These are phyloP conservation scores for Basipetospora chlamydospora DNA, from an alignment of 2,329 filamentous ascomycete genomes.

Conservation along the genomic window DNA sequence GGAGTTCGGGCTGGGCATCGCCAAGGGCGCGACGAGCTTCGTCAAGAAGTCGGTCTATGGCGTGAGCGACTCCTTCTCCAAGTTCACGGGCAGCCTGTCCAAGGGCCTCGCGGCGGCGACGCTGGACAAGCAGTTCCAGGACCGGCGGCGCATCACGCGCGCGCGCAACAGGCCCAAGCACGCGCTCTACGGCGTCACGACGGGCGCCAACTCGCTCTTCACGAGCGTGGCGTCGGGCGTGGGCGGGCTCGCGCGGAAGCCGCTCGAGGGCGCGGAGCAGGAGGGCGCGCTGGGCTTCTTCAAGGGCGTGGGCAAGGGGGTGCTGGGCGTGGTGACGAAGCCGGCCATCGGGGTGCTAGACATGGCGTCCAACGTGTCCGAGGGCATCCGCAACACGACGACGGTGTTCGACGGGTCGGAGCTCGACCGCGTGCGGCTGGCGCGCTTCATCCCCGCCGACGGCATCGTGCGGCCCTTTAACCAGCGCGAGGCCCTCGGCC, in stretches of 20 bases:
- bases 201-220: conserved; percentile 88
- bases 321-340: conserved; percentile 90
- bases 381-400: conserved; percentile 96
- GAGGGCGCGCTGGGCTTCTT: conserved; percentile 91
- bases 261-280: conserved; percentile 87
- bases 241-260: conserved; percentile 82
- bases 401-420: conserved; percentile 94
- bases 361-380: conserved; percentile 89
- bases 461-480: conserved; percentile 91
- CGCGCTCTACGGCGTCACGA: conserved; percentile 87
- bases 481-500: conserved; percentile 85
- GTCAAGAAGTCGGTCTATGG: conserved; percentile 98
- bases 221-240: conserved; percentile 88
- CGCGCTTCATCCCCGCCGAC: conserved; percentile 81
- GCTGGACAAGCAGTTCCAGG: conserved; percentile 96
- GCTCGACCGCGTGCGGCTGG: conserved; percentile 84
- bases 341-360: conserved; percentile 94
- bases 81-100: conserved; percentile 91
- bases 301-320: conserved; percentile 91
- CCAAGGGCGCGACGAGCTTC: conserved; percentile 91
- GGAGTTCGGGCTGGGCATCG: conserved; percentile 87
- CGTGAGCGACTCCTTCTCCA: conserved; percentile 92
- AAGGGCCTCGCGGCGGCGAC: conserved; percentile 93
- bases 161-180: conserved; percentile 93
- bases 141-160: conserved; percentile 83